Conservation (phyloP, 2,329 filamentous ascomycete species). For the Aspergillus fumigatiaffinis region DNA sequence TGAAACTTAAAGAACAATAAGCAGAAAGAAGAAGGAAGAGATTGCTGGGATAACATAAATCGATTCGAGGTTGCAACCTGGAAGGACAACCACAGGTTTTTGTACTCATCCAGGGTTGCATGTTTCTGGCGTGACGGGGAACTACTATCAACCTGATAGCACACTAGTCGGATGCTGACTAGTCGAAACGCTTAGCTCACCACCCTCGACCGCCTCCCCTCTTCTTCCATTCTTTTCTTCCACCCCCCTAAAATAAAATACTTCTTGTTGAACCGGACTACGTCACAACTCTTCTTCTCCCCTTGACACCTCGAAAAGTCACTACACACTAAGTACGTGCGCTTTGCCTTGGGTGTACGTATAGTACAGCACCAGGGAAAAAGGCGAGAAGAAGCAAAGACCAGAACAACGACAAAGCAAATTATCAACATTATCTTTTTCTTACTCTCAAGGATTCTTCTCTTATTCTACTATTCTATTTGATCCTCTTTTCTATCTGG, state of each 20-base stretch:
- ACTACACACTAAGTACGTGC: background rate
- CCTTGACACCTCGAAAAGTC: slow-evolving; percentile 10
- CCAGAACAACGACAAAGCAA: background rate
- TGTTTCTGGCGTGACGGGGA: slow-evolving; percentile 7
- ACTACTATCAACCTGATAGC: background rate
- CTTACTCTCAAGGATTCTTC: slow-evolving; percentile 8
- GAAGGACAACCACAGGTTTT: slow-evolving; percentile 15
- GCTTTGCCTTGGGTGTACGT: slow-evolving; percentile 5
- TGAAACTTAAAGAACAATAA: background rate
- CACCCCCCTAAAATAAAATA: slow-evolving; percentile 32
- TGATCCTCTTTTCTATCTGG: slow-evolving; percentile 5
- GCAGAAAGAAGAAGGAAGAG: slow-evolving; percentile 1
- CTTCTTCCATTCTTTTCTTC: slow-evolving; percentile 7
- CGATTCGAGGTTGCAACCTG: slow-evolving; percentile 11
- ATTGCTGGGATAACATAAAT: background rate
- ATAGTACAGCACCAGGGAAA: background rate
- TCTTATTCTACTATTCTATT: slow-evolving; percentile 15
- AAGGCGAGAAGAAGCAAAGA: background rate
- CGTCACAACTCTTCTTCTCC: slow-evolving; percentile 33
- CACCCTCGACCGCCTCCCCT: slow-evolving; percentile 24
- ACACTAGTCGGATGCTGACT: background rate
- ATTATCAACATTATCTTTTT: background rate
- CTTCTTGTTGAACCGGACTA: slow-evolving; percentile 32
- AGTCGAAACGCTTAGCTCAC: slow-evolving; percentile 15
- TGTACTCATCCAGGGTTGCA: slow-evolving; percentile 22